A percentile compares a stretch with the other conserved stretches of the same genome.
phyloP scores from a whole-genome alignment of 1,284 basidiomycete species.

The Pholiota adiposa region DNA sequence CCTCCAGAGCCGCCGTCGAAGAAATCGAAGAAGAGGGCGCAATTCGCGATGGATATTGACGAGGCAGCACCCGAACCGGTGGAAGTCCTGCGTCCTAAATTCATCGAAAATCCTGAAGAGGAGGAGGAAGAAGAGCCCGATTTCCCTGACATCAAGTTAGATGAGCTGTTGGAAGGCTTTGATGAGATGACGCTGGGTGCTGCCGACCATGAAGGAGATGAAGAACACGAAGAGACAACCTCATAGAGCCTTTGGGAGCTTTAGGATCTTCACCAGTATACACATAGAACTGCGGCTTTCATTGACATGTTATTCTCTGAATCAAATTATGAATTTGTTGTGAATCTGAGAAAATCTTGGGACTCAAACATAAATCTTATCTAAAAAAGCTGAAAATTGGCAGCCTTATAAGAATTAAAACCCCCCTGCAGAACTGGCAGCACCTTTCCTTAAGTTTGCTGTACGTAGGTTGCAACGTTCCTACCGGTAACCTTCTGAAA shows the following conservation, averaged over 20 bases:
- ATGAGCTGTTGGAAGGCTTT: slow-evolving; percentile 93
- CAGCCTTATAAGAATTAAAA: no score
- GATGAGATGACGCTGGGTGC: slow-evolving; percentile 76
- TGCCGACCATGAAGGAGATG: slow-evolving; percentile 18
- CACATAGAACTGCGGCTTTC: no score
- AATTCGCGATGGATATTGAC: slow-evolving; percentile 79
- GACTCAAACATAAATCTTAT: no score
- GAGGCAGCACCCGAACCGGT: slow-evolving; percentile 37
- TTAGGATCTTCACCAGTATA: no score
- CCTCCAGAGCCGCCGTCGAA: slow-evolving; percentile 44
- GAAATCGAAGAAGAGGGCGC: slow-evolving; percentile 46
- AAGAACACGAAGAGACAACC: background rate
- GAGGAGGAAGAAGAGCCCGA: slow-evolving; percentile 83
- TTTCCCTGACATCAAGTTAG: slow-evolving; percentile 87
- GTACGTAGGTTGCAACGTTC: no score
- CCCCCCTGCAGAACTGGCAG: no score
- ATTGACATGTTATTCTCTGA: no score
- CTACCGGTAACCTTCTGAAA: no score
- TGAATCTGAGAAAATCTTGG: no score
- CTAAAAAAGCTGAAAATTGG: no score
- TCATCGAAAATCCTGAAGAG: slow-evolving; percentile 43
- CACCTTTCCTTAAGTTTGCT: no score
- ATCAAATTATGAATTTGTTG: no score
- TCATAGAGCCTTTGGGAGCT: background rate
- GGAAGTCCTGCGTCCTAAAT: slow-evolving; percentile 28